Evolutionary conservation across 768 basidiomycete species (phyloP).

Genomic region (Favolaschia claudopus): DNA sequence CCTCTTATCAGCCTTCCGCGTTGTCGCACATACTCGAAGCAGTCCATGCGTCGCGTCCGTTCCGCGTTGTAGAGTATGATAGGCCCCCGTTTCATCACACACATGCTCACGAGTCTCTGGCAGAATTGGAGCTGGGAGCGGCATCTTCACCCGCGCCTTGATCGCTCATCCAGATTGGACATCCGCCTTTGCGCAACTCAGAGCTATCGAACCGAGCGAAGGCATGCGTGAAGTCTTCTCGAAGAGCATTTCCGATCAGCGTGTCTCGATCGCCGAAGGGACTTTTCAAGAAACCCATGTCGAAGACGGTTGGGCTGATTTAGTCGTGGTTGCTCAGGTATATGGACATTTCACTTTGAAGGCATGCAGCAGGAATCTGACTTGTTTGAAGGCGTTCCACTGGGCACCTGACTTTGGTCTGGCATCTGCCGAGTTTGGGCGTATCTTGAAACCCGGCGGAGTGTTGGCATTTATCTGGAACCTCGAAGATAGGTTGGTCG

Average conservation of each 20-base stretch:
- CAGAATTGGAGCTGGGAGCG: constrained; percentile 87
- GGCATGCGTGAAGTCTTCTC: constrained; percentile 85
- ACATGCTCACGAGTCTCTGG: not conserved
- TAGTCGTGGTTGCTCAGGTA: constrained; percentile 82
- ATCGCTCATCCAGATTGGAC: constrained; percentile 68
- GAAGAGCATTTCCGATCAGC: constrained; percentile 59
- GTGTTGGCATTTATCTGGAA: constrained; percentile 87
- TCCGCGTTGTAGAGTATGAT: constrained; percentile 77
- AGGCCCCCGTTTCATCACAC: not conserved
- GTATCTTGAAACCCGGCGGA: constrained; percentile 82
- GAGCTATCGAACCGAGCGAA: constrained; percentile 82
- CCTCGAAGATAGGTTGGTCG: constrained; percentile 75
- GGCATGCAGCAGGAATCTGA: not conserved
- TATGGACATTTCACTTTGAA: not conserved
- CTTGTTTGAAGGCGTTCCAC: constrained; percentile 77
- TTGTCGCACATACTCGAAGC: constrained; percentile 66
- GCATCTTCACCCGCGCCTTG: constrained; percentile 87
- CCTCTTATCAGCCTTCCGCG: constrained; percentile 77
- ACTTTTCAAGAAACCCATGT: constrained; percentile 73
- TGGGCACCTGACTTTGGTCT: constrained; percentile 86
- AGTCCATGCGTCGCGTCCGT: constrained; percentile 43
- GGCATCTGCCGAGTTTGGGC: constrained; percentile 78
- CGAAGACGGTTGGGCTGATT: constrained; percentile 74
- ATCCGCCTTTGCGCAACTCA: constrained; percentile 56
- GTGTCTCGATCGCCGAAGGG: constrained; percentile 65